Conservation (phyloP, 2,329 filamentous ascomycete genomes). For the Trichoderma pleuroti region DNA sequence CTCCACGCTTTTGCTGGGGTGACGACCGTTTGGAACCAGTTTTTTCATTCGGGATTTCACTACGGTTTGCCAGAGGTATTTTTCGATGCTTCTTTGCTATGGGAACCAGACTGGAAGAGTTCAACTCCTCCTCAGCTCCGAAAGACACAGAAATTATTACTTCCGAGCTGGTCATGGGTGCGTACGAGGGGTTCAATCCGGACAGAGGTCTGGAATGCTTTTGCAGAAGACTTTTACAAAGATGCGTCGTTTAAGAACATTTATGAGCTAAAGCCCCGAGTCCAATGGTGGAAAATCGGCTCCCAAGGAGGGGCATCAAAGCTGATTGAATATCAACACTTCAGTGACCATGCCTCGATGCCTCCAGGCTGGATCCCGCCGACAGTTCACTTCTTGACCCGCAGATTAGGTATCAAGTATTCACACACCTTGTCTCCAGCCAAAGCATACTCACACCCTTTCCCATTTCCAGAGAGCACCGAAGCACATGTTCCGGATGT, state of each 20-base stretch:
- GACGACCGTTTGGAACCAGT: background rate
- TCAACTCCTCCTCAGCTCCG: background rate
- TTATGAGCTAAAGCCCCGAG: background rate
- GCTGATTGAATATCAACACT: background rate
- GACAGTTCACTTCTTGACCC: too few relatives aligned
- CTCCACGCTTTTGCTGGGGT: background rate
- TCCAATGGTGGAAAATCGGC: background rate
- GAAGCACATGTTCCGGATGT: background rate
- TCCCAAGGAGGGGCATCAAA: background rate
- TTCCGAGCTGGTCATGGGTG: background rate
- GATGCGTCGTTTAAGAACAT: background rate
- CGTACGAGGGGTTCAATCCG: background rate
- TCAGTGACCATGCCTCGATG: background rate
- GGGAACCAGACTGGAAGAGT: background rate
- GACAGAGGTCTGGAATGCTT: fast-evolving
- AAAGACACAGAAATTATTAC: background rate
- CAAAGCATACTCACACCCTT: background rate
- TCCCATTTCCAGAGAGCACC: background rate
- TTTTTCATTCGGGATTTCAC: background rate
- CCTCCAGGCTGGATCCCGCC: background rate
- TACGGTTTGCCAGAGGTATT: background rate
- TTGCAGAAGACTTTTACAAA: background rate
- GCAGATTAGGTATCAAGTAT: too few relatives aligned
- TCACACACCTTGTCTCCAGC: background rate
- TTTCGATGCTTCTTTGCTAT: background rate